A percentile compares a stretch with the other conserved stretches of the same genome.
These are phyloP conservation scores for Xylaria sp. DNA, from an alignment of 2,329 filamentous ascomycete genomes.

Conservation along the genomic window DNA sequence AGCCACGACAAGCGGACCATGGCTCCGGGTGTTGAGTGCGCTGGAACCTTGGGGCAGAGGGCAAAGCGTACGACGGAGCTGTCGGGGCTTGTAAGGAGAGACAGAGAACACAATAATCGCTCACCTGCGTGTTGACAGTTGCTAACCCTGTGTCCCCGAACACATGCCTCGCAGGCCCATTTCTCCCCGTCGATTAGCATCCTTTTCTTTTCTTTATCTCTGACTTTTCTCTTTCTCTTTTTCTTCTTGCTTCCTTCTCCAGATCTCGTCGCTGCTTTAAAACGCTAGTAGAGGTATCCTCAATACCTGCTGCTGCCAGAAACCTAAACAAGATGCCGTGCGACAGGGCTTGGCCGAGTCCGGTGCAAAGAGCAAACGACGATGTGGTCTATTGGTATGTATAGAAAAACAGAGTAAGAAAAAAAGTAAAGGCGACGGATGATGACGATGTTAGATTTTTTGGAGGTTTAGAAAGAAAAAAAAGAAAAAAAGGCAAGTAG, in stretches of 20 bases:
- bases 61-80: slow-evolving; percentile 9
- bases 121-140: slow-evolving; percentile 96
- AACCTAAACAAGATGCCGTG: slow-evolving; percentile 1
- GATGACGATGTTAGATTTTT: slow-evolving; percentile 7
- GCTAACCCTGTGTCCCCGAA: slow-evolving; percentile 98
- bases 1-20: slow-evolving; percentile 5
- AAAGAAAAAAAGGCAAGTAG: slow-evolving; percentile 22
- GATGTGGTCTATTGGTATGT: slow-evolving; percentile 1
- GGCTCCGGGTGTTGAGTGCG: background rate
- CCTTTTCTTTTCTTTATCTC: slow-evolving; percentile 39
- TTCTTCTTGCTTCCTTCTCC: background rate
- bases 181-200: slow-evolving; percentile 97
- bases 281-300: background rate
- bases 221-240: background rate
- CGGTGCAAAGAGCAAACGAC: slow-evolving; percentile 9
- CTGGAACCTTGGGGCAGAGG: slow-evolving; percentile 27
- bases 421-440: background rate
- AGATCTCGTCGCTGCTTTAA: slow-evolving; percentile 11
- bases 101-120: slow-evolving; percentile 49
- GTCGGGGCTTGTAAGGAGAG: slow-evolving; percentile 33
- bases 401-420: background rate
- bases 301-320: slow-evolving; percentile 17
- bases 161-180: slow-evolving; percentile 97
- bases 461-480: background rate
- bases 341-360: slow-evolving; percentile 6